phyloP scores from a whole-genome alignment of 1,284 basidiomycete species.

The Fomitiporia mediterranea region DNA sequence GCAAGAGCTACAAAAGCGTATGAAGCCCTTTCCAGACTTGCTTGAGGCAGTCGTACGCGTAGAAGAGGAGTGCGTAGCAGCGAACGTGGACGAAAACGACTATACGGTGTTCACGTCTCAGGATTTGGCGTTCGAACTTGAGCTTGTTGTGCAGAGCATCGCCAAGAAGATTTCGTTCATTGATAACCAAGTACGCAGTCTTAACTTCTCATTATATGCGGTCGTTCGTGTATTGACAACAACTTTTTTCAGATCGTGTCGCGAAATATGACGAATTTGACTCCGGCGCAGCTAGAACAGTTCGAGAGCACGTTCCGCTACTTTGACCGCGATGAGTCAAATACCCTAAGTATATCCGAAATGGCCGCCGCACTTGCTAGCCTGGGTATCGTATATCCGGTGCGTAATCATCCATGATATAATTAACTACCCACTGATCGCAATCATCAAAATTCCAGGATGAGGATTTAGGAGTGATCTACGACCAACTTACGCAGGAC shows the following conservation, averaged over 20 bases:
- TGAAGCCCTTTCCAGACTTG: slow-evolving; percentile 56
- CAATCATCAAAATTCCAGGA: slow-evolving; percentile 47
- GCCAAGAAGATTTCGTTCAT: slow-evolving; percentile 92
- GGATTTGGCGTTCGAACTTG: slow-evolving; percentile 89
- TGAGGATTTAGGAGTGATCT: slow-evolving; percentile 84
- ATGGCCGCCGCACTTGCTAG: slow-evolving; percentile 92
- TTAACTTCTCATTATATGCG: background rate
- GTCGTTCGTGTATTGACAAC: slow-evolving; percentile 16
- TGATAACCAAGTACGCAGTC: slow-evolving; percentile 90
- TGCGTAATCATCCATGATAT: slow-evolving; percentile 31
- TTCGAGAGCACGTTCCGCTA: slow-evolving; percentile 97
- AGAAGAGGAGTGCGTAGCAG: slow-evolving; percentile 78
- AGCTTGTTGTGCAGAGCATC: slow-evolving; percentile 76
- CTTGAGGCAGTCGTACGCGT: slow-evolving; percentile 53
- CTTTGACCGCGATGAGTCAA: slow-evolving; percentile 91
- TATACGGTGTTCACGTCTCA: slow-evolving; percentile 90
- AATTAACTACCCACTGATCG: slow-evolving; percentile 11
- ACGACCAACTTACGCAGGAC: slow-evolving; percentile 74
- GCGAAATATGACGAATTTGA: slow-evolving; percentile 85
- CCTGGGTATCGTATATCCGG: slow-evolving; percentile 89
- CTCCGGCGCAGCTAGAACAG: slow-evolving; percentile 94
- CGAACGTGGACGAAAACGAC: slow-evolving; percentile 96
- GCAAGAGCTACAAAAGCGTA: slow-evolving; percentile 54
- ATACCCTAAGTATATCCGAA: slow-evolving; percentile 82
- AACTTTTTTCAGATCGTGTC: slow-evolving; percentile 73